phyloP scores from a whole-genome alignment of 306 rosid genomes.

The Castanopsis chinensis region DNA sequence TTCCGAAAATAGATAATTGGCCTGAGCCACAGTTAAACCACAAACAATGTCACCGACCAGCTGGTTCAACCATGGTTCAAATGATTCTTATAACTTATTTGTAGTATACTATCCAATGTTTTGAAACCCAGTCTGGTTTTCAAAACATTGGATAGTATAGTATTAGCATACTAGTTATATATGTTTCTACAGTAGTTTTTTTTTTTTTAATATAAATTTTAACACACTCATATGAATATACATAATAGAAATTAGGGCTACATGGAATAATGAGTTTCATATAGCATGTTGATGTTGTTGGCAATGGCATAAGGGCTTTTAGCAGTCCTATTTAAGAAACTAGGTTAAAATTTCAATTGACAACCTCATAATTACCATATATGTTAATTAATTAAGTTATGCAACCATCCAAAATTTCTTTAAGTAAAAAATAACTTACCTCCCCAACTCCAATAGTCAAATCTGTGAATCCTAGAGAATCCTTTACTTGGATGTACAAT shows the following conservation, averaged over 20 bases:
- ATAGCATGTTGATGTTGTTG: neutral
- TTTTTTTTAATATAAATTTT: too few species aligned
- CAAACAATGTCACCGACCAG: too few species aligned
- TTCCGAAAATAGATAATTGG: too few species aligned
- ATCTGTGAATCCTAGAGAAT: constrained; percentile 79
- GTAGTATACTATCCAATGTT: too few species aligned
- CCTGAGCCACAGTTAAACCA: too few species aligned
- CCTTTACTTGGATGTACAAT: constrained; percentile 80
- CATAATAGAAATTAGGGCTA: neutral
- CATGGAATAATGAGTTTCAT: neutral
- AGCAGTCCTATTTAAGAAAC: neutral
- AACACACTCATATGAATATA: neutral
- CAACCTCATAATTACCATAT: neutral
- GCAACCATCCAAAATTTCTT: neutral
- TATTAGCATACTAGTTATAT: neutral
- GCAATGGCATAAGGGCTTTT: neutral
- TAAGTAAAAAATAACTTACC: constrained; percentile 41
- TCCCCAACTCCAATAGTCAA: constrained; percentile 80
- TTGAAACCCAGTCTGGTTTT: too few species aligned
- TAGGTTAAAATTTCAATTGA: neutral
- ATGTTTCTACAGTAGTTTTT: too few species aligned
- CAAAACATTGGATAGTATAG: neutral
- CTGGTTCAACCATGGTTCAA: too few species aligned
- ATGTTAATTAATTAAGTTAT: neutral
- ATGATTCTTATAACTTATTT: too few species aligned